phyloP scores from a whole-genome alignment of 352 stramenopile species.

The Pythium aphanidermatum region DNA sequence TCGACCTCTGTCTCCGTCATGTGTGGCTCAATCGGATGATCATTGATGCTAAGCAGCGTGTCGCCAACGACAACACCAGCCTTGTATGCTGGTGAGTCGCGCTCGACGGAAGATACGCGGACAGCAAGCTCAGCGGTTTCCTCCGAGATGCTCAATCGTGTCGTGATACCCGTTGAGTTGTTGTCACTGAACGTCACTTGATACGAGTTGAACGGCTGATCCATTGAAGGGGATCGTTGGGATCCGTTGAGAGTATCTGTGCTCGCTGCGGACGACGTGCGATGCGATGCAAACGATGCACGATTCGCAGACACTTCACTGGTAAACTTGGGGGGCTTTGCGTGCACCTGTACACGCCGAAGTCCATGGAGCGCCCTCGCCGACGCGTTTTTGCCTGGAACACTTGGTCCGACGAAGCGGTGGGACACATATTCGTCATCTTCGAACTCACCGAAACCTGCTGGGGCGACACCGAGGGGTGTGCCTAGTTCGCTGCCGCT shows the following conservation, averaged over 20 bases:
- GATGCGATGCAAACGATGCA: constrained; percentile 12
- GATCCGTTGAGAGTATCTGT: neutral
- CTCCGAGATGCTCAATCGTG: constrained; percentile 16
- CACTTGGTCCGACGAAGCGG: constrained; percentile 59
- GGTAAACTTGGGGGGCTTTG: constrained; percentile 58
- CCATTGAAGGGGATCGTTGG: constrained; percentile 9
- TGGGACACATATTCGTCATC: constrained; percentile 36
- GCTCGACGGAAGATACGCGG: constrained; percentile 48
- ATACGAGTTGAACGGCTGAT: constrained; percentile 36
- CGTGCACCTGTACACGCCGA: constrained; percentile 53
- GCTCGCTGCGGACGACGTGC: constrained; percentile 7
- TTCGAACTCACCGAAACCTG: constrained; percentile 46
- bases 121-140: constrained; percentile 33
- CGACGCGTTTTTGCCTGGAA: constrained; percentile 29
- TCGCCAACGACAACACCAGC: constrained; percentile 53
- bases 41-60: constrained; percentile 56
- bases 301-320: constrained; percentile 31
- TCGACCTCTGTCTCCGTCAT: constrained; percentile 59
- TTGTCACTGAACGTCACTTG: constrained; percentile 56
- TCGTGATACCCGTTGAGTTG: constrained; percentile 38
- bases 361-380: constrained; percentile 44
- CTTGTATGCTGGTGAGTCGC: constrained; percentile 41
- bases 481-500: constrained; percentile 48
- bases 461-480: constrained; percentile 35
- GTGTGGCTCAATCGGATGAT: constrained; percentile 46